Evolutionary conservation across 2,329 filamentous ascomycete genomes (phyloP), one percentile per base, ranked within the genome.

Genomic region (Colletotrichum eleusines): DNA sequence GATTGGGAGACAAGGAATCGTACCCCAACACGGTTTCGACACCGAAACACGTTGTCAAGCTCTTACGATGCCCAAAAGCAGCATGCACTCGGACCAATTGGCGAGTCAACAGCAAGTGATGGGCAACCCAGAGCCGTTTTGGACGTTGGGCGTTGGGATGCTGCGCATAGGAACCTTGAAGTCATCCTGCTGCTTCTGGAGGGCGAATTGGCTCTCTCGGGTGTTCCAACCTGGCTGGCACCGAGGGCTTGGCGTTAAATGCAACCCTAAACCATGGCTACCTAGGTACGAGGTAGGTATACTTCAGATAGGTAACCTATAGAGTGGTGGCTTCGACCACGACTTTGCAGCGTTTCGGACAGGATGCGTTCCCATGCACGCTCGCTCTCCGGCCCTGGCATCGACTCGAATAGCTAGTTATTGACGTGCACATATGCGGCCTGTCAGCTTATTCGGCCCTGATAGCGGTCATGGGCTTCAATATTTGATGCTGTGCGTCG

Each of bases 111-210:
- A 42, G 8, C 53, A 57, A n/a, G 40, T 31, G 51, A 26, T 26
- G 12, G 62, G 46, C 28, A 28, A 20, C 8, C 42, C 42, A n/a
- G 44, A 14, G 33, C n/a, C 31, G 46, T 50, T n/a, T n/a, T 50
- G 58, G 44, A n/a, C 58, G 31, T 38, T 48, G 31, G 46, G 42
- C 58, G 31, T 48, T 61, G 58, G 28, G 42, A 33, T 18, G 46
- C 51, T 63, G 60, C 42, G 55, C 57, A 67, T 53, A 53, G 50
- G 48, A 67, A 67, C 55, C 57, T 67, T 67, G 55, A 50, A 67
- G 54, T 40, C 48, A 40, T 48, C 50, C 31, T 48, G 16, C 58
- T 50, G 63, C 12, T 31, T 40, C 53, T 20, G 57, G 63, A 67
- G 35, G 50, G 33, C 42, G 48, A 20, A 31, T 57, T 42, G 60